Conservation (phyloP, 371 early-diverging fungal species). For the Actinomortierella ambigua region DNA sequence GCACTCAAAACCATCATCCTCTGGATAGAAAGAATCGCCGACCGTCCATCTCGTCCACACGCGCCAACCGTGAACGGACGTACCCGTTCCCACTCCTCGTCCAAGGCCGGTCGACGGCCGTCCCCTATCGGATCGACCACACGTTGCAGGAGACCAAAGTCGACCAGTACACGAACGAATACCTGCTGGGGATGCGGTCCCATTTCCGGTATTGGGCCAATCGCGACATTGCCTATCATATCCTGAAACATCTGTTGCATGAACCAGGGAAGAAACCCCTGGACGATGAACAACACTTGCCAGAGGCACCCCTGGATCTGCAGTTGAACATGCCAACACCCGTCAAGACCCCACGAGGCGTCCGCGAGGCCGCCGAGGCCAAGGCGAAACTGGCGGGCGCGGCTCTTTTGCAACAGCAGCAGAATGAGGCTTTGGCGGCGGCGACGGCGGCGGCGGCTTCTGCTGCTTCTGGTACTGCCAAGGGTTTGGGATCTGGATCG, state of each 20-base stretch:
- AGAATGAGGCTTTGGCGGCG: no score
- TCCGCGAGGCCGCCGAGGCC: constrained; percentile 27
- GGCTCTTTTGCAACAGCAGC: neutral
- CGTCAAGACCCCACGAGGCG: constrained; percentile 12
- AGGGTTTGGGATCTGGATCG: no score
- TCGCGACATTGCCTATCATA: constrained; percentile 43
- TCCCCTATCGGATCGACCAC: constrained; percentile 50
- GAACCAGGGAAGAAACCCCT: neutral
- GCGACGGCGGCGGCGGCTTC: no score
- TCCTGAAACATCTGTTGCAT: constrained; percentile 25
- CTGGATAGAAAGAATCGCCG: neutral
- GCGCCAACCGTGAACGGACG: neutral
- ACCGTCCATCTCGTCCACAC: neutral
- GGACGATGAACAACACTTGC: neutral
- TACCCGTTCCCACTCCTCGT: constrained; percentile 13
- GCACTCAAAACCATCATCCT: no score
- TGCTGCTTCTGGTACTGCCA: no score
- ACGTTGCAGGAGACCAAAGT: constrained; percentile 52
- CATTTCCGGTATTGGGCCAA: constrained; percentile 61
- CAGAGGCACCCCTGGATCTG: constrained; percentile 13
- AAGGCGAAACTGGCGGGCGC: constrained; percentile 19
- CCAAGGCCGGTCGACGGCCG: constrained; percentile 28
- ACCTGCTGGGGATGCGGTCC: constrained; percentile 54
- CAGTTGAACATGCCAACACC: constrained; percentile 17
- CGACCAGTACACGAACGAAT: constrained; percentile 56